These are phyloP conservation scores for Volvox carteri DNA, from an alignment of 163 green algal genomes.

Conservation along the genomic window DNA sequence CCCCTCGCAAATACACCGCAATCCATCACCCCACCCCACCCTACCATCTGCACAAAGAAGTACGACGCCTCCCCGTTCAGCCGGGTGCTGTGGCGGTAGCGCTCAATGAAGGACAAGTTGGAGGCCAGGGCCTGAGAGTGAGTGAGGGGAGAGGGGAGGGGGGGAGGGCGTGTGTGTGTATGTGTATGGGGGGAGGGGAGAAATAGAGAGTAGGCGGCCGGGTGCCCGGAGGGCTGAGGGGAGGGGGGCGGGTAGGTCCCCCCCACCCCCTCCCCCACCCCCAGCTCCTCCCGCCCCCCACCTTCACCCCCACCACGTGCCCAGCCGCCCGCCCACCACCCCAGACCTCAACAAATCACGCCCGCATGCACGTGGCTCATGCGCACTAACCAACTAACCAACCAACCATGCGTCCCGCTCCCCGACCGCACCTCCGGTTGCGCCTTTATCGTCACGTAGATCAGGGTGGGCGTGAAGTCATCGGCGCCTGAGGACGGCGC, in stretches of 20 bases:
- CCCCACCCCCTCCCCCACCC: too few relatives aligned
- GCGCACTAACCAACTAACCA: not conserved
- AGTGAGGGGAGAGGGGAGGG: not conserved
- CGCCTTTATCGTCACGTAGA: conserved; percentile 90
- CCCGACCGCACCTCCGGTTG: conserved; percentile 66
- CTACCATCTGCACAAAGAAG: conserved; percentile 96
- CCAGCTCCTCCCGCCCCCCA: too few relatives aligned
- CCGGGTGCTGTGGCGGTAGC: conserved; percentile 83
- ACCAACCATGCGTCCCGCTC: not conserved
- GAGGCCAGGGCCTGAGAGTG: conserved; percentile 77
- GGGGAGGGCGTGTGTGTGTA: not conserved
- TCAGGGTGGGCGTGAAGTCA: conserved; percentile 96
- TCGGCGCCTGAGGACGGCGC: conserved; percentile 96
- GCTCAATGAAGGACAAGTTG: conserved; percentile 95
- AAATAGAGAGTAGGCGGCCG: not conserved
- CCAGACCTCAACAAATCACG: too few relatives aligned
- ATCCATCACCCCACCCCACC: not conserved
- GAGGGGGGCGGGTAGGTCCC: too few relatives aligned
- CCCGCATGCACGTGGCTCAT: not conserved
- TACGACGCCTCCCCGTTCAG: conserved; percentile 91
- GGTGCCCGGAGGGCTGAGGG: not conserved
- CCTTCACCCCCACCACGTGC: too few relatives aligned
- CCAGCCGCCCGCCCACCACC: too few relatives aligned
- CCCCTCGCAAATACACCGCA: too few relatives aligned
- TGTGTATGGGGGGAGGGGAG: not conserved